phyloP scores from a whole-genome alignment of 2,329 filamentous ascomycete species.

The Coleophoma eucalyptorum region DNA sequence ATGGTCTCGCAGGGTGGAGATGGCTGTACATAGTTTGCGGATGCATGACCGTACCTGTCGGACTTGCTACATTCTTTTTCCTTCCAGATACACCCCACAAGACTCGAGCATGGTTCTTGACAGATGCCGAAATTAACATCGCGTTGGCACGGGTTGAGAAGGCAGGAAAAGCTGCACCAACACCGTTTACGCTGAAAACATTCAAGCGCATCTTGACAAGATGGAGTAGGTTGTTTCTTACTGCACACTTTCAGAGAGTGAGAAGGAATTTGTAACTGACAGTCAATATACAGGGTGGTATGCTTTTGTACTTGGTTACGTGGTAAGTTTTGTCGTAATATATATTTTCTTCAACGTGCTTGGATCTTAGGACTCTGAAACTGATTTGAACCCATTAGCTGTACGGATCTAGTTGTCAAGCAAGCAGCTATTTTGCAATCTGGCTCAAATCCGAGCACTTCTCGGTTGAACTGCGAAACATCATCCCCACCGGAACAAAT shows the following conservation, averaged over 20 bases:
- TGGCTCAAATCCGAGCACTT: slow-evolving; percentile 11
- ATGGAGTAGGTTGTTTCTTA: slow-evolving; percentile 6
- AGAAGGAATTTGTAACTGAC: no score
- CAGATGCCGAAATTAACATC: slow-evolving; percentile 15
- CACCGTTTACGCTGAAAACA: slow-evolving; percentile 2
- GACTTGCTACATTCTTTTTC: slow-evolving; percentile 19
- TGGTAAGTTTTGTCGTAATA: slow-evolving; percentile 1
- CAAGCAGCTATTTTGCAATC: slow-evolving; percentile 7
- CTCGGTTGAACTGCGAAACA: slow-evolving; percentile 7
- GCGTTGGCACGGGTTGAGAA: slow-evolving; percentile 19
- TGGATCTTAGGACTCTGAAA: no score
- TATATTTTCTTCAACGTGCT: not conserved
- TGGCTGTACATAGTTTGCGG: slow-evolving; percentile 45
- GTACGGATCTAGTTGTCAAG: slow-evolving; percentile 8
- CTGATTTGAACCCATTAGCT: not conserved
- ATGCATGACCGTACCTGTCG: slow-evolving; percentile 7
- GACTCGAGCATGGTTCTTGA: slow-evolving; percentile 38
- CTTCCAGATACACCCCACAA: slow-evolving; percentile 40
- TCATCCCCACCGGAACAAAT: slow-evolving; percentile 8
- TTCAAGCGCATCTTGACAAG: slow-evolving; percentile 6
- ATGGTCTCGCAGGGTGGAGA: slow-evolving; percentile 35
- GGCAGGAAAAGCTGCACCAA: slow-evolving; percentile 26
- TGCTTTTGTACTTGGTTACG: slow-evolving; percentile 7
- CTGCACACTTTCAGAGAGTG: no score
- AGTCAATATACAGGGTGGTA: slow-evolving; percentile 7